A percentile compares a stretch with the other conserved stretches of the same genome.
Conservation (phyloP, 2,329 filamentous ascomycete species). For the Monascus ruber region DNA sequence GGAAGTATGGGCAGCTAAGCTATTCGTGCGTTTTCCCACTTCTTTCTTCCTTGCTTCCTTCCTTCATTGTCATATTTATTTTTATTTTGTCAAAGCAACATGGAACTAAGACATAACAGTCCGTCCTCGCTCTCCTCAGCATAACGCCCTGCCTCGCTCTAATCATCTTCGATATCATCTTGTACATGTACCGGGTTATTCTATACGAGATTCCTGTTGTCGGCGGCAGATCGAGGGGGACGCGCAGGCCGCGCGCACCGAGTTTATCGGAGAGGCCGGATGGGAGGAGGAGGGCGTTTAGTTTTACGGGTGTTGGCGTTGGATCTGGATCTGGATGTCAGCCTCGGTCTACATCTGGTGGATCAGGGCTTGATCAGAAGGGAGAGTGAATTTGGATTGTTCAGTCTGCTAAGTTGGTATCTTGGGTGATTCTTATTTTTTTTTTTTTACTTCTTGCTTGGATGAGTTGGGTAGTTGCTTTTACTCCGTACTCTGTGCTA, state of each 20-base stretch:
- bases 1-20: conserved; percentile 51
- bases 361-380: too few species aligned
- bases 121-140: conserved; percentile 45
- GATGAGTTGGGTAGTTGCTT: too few species aligned
- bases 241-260: conserved; percentile 49
- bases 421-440: too few species aligned
- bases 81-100: background rate
- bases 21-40: conserved; percentile 45
- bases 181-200: conserved; percentile 49
- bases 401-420: too few species aligned
- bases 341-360: too few species aligned
- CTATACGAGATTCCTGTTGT: conserved; percentile 49
- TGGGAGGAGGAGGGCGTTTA: conserved; percentile 17
- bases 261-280: conserved; percentile 48
- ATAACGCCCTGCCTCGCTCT: conserved; percentile 53
- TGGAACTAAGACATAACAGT: background rate
- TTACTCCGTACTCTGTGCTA: too few species aligned
- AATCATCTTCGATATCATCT: conserved; percentile 51
- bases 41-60: conserved; percentile 1
- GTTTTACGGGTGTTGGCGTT: too few species aligned
- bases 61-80: conserved; percentile 1
- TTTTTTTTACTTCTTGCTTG: too few species aligned
- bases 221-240: conserved; percentile 50
- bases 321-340: too few species aligned
- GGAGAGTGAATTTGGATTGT: too few species aligned